Percentiles rank a stretch among this genome's conserved stretches.
Conservation (phyloP, 306 rosid species). For the Quercus engelmannii region DNA sequence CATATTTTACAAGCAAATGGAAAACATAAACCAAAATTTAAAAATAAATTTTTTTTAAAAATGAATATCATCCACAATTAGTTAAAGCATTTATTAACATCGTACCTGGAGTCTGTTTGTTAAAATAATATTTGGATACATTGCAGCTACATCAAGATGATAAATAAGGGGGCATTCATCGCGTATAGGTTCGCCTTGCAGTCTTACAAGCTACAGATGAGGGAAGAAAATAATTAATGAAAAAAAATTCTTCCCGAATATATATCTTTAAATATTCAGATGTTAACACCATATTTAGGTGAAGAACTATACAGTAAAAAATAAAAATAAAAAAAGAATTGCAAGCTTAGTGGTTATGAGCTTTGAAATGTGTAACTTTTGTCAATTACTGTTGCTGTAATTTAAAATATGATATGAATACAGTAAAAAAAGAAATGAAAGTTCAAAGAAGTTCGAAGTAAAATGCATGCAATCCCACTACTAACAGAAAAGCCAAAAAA, state of each 20-base stretch:
- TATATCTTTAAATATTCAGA: slow-evolving; percentile 4
- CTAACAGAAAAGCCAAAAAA: no score
- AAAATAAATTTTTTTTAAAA: not conserved
- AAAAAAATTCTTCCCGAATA: slow-evolving; percentile 15
- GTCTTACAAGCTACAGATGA: slow-evolving; percentile 57
- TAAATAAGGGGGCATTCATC: slow-evolving; percentile 95
- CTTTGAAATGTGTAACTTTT: no score
- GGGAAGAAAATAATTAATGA: slow-evolving; percentile 23
- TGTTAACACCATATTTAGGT: slow-evolving; percentile 2
- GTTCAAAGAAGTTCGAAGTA: no score
- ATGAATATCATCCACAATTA: not conserved
- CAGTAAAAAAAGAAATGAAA: no score
- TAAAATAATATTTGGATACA: slow-evolving; percentile 96
- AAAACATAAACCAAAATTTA: slow-evolving; percentile 18
- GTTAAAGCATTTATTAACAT: slow-evolving; percentile 13
- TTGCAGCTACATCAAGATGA: slow-evolving; percentile 98
- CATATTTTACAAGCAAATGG: not conserved
- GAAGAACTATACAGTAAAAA: not conserved
- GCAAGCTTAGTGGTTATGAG: not conserved
- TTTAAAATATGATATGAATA: no score
- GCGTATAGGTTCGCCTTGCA: slow-evolving; percentile 73
- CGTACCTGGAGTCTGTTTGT: slow-evolving; percentile 98
- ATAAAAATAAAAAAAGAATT: not conserved
- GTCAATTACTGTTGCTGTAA: no score
- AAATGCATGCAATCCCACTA: no score